phyloP scores from a whole-genome alignment of 2,329 filamentous ascomycete species.

The Aureobasidium namibiae region DNA sequence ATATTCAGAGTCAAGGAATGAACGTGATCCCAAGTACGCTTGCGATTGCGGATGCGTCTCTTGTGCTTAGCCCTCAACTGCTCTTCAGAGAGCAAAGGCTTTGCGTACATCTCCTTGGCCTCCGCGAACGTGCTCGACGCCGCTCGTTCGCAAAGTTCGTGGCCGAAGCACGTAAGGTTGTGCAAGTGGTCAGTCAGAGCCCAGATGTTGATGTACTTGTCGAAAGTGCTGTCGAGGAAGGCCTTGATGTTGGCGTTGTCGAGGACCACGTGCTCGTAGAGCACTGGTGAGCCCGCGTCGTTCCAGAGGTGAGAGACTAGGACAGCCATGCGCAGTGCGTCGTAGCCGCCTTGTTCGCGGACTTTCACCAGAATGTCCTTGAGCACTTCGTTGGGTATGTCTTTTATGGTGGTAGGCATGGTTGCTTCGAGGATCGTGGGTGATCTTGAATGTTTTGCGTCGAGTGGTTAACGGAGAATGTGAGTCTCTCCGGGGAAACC shows the following conservation, averaged over 20 bases:
- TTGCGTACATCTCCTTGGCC: not conserved
- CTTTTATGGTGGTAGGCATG: not conserved
- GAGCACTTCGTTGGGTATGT: not conserved
- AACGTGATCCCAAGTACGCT: not conserved
- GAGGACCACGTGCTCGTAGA: slow-evolving; percentile 8
- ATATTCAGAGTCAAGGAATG: not conserved
- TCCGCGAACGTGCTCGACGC: not conserved
- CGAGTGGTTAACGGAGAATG: not conserved
- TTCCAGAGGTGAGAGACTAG: slow-evolving; percentile 1
- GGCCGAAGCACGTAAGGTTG: not conserved
- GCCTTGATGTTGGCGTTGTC: not conserved
- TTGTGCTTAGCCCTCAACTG: not conserved
- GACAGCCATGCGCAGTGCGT: not conserved
- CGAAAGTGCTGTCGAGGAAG: not conserved
- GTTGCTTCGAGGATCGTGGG: not conserved
- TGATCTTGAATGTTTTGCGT: not conserved
- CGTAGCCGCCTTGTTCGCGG: not conserved
- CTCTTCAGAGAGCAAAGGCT: not conserved
- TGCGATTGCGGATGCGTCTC: not conserved
- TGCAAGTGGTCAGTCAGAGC: not conserved
- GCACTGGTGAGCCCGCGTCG: not conserved
- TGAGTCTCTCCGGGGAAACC: too few relatives aligned
- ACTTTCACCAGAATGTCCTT: not conserved
- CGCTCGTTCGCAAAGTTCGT: not conserved
- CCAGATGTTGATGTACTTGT: not conserved